These are phyloP conservation scores for Kalanchoe fedtschenkoi DNA, from an alignment of 164 flowering plant genomes.

Conservation along the genomic window DNA sequence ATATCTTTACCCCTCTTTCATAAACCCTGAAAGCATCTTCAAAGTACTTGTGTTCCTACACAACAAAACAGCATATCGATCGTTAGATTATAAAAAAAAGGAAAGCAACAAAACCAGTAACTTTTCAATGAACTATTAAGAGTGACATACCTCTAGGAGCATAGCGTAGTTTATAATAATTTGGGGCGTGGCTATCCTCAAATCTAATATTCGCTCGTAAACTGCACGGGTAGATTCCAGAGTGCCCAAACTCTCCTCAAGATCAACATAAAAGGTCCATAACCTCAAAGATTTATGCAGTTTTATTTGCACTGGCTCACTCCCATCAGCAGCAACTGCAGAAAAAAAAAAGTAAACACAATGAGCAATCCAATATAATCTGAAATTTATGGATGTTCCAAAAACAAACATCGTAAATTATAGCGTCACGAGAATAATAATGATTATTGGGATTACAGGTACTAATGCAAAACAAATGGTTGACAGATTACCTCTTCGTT, in stretches of 20 bases:
- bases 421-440: background rate
- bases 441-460: background rate
- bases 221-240: conserved; percentile 81
- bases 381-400: background rate
- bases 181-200: conserved; percentile 91
- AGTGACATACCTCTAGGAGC: conserved; percentile 61
- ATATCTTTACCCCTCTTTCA: conserved; percentile 93
- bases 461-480: background rate
- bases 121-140: conserved; percentile 1
- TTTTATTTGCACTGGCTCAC: conserved; percentile 92
- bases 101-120: background rate
- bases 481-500: conserved; percentile 60
- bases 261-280: conserved; percentile 84
- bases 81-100: background rate
- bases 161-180: conserved; percentile 84
- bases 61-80: conserved; percentile 10
- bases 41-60: conserved; percentile 81
- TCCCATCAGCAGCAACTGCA: conserved; percentile 93
- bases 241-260: conserved; percentile 81
- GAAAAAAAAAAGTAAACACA: conserved; percentile 3
- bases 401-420: background rate
- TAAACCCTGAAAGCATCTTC: conserved; percentile 95
- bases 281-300: conserved; percentile 70
- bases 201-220: conserved; percentile 81
- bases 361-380: background rate